A percentile compares a stretch with the other conserved stretches of the same genome.
Evolutionary conservation across 305 asterid species (phyloP).

Genomic region (Petunia hybrid): DNA sequence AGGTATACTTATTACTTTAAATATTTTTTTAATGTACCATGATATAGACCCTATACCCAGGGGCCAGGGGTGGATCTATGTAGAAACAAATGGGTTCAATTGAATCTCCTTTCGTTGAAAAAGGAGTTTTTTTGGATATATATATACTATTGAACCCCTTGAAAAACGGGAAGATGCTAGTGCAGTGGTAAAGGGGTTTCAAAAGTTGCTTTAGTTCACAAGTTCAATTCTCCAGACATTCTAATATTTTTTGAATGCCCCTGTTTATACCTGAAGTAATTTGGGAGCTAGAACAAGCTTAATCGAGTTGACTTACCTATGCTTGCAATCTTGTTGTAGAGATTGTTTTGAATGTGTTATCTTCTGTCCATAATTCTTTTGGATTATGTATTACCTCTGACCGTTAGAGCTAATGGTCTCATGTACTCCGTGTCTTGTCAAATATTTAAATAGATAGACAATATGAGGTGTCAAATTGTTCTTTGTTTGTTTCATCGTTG

Average conservation of each 20-base stretch:
- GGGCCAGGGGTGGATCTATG: too few species aligned
- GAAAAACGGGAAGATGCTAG: too few species aligned
- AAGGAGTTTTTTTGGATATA: too few species aligned
- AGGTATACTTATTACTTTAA: too few species aligned
- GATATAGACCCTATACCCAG: background rate
- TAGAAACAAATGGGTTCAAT: too few species aligned
- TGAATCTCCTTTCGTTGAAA: too few species aligned
- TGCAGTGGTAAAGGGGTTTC: too few species aligned
- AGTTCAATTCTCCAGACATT: too few species aligned
- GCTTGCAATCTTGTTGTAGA: constrained; percentile 13
- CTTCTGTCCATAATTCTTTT: constrained; percentile 1
- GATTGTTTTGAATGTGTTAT: background rate
- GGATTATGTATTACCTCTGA: background rate
- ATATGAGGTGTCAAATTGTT: constrained; percentile 2
- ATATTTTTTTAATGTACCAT: background rate
- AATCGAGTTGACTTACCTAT: background rate
- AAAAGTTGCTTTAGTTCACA: too few species aligned
- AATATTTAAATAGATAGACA: background rate
- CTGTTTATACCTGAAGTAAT: constrained; percentile 11
- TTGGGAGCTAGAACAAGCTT: background rate
- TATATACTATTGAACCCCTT: too few species aligned
- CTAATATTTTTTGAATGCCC: too few species aligned
- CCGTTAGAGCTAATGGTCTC: background rate
- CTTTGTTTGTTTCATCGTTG: background rate
- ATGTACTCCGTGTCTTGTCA: background rate